Conservation (phyloP, 805 yeast genomes). For the Blastobotrys parvus region DNA sequence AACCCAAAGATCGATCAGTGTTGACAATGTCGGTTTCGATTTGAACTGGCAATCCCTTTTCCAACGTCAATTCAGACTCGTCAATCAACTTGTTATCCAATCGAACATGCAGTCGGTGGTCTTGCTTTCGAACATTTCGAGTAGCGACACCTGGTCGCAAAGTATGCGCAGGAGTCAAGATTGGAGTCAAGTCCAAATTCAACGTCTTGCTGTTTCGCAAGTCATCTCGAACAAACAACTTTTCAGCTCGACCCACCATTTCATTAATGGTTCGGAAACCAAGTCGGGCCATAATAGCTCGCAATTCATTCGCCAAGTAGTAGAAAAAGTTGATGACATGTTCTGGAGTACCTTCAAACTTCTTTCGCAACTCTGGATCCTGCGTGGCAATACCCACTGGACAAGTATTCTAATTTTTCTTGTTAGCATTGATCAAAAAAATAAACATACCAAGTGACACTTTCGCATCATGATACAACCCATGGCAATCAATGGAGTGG, state of each 20-base stretch:
- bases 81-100: conserved; percentile 92
- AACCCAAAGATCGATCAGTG: conserved; percentile 94
- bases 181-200: conserved; percentile 84
- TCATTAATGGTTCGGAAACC: conserved; percentile 95
- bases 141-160: conserved; percentile 97
- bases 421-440: no score
- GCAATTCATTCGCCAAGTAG: conserved; percentile 85
- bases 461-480: conserved; percentile 96
- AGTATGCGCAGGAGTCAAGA: conserved; percentile 93
- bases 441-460: no score
- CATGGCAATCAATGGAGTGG: conserved; percentile 93
- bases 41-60: conserved; percentile 91
- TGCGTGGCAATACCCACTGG: conserved; percentile 99
- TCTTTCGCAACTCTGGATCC: conserved; percentile 86
- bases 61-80: conserved; percentile 91
- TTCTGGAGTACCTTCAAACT: conserved; percentile 95
- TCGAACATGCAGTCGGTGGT: conserved; percentile 86
- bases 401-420: conserved; percentile 84
- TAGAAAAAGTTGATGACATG: conserved; percentile 97
- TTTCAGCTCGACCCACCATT: conserved; percentile 97
- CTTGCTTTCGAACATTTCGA: conserved; percentile 84
- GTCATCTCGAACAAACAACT: conserved; percentile 75
- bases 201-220: conserved; percentile 82
- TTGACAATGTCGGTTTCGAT: conserved; percentile 89
- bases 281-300: conserved; percentile 86